phyloP scores from a whole-genome alignment of 23 red algal species.

The Gracilariopsis chorda region DNA sequence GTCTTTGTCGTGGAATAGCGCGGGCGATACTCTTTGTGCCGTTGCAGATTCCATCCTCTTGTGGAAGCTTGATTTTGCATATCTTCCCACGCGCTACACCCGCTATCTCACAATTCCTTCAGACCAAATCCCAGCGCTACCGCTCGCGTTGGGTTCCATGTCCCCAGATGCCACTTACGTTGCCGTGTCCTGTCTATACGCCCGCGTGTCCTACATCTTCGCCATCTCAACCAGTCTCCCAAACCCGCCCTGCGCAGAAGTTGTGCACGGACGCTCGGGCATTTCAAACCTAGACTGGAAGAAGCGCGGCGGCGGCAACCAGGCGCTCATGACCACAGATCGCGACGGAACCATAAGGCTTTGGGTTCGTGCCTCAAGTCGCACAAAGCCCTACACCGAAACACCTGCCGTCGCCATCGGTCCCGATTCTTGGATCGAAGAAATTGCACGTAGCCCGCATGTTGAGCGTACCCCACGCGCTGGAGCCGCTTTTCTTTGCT shows the following conservation, averaged over 20 bases:
- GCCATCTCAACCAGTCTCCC: background rate
- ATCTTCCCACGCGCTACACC: constrained; percentile 25
- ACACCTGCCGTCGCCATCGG: background rate
- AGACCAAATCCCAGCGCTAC: background rate
- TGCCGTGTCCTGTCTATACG: constrained; percentile 11
- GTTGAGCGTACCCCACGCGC: constrained; percentile 57
- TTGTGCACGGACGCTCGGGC: constrained; percentile 66
- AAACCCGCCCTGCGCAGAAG: constrained; percentile 10
- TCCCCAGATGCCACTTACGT: constrained; percentile 22
- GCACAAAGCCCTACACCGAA: background rate
- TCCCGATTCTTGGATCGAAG: constrained; percentile 67
- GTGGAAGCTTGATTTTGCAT: constrained; percentile 19
- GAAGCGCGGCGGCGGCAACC: constrained; percentile 67
- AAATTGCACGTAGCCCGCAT: constrained; percentile 77
- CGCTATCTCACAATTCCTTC: background rate
- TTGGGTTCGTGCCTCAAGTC: constrained; percentile 48
- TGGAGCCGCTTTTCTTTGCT: constrained; percentile 61
- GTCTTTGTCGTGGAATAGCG: constrained; percentile 14
- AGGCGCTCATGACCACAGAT: constrained; percentile 82
- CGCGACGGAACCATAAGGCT: constrained; percentile 76
- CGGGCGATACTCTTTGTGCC: constrained; percentile 33
- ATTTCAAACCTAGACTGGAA: constrained; percentile 80
- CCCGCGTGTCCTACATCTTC: constrained; percentile 25
- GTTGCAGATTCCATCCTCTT: constrained; percentile 45
- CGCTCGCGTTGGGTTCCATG: constrained; percentile 19